phyloP scores from a whole-genome alignment of 176 grass and related monocot species.

The Neostapfia colusana region DNA sequence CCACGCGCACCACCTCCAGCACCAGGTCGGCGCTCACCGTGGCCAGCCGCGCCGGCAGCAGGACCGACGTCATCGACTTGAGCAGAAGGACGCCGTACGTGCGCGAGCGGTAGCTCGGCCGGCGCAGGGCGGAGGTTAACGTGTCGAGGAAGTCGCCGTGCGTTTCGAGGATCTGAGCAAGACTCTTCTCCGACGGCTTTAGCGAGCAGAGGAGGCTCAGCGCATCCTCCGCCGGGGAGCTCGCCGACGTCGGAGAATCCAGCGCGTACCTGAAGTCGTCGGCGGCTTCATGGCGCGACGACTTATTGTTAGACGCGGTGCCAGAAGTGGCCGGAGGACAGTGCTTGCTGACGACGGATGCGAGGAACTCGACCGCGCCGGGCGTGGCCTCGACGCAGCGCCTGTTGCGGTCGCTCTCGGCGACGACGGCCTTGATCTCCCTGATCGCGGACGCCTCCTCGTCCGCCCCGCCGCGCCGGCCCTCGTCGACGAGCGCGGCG shows the following conservation, averaged over 20 bases:
- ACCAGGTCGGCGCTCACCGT: conserved; percentile 36
- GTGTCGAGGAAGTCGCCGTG: conserved; percentile 35
- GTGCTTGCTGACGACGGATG: conserved; percentile 23
- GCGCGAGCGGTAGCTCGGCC: conserved; percentile 61
- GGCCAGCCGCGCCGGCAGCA: conserved; percentile 37
- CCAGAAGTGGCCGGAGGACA: background rate
- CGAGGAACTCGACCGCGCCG: conserved; percentile 49
- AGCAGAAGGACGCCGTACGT: conserved; percentile 48
- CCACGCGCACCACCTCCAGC: conserved; percentile 47
- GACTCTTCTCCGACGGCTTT: conserved; percentile 44
- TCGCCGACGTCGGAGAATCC: conserved; percentile 31
- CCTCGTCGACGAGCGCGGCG: conserved; percentile 48
- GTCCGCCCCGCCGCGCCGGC: background rate
- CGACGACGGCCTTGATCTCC: conserved; percentile 51
- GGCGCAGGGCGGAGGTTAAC: conserved; percentile 41
- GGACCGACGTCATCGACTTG: conserved; percentile 35
- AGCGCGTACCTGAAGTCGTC: background rate
- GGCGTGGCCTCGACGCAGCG: conserved; percentile 45
- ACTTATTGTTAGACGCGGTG: background rate
- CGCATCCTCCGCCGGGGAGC: conserved; percentile 53
- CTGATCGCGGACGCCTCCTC: conserved; percentile 33
- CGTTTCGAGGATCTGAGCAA: conserved; percentile 29
- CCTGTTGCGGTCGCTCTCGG: conserved; percentile 63
- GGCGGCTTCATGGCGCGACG: background rate
- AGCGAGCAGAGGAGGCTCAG: conserved; percentile 56